phyloP scores from a whole-genome alignment of 2,329 filamentous ascomycete genomes.

The Ophiostoma angusticollis region DNA sequence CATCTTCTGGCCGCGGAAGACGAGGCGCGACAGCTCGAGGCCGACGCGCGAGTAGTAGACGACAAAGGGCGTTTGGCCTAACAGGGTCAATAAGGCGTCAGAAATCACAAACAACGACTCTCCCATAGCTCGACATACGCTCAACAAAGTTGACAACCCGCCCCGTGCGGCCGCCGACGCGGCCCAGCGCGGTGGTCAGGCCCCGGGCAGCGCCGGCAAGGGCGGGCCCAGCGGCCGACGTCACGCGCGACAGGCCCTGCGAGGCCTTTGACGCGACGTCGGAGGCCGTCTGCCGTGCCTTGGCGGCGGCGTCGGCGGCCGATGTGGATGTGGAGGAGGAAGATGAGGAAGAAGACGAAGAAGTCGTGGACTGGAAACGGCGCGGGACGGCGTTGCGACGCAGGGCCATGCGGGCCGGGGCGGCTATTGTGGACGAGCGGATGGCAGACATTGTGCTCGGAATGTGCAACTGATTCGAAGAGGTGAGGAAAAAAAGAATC shows the following conservation, averaged over 20 bases:
- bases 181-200: slow-evolving; percentile 52
- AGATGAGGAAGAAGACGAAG: slow-evolving; percentile 28
- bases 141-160: slow-evolving; percentile 67
- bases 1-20: slow-evolving; percentile 85
- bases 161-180: slow-evolving; percentile 74
- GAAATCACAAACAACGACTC: too few relatives aligned
- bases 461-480: too few relatives aligned
- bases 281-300: slow-evolving; percentile 28
- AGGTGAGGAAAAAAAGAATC: neutral
- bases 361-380: slow-evolving; percentile 48
- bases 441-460: slow-evolving; percentile 9
- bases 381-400: slow-evolving; percentile 28
- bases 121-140: slow-evolving; percentile 71
- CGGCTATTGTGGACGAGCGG: slow-evolving; percentile 30
- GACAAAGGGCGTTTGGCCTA: slow-evolving; percentile 74
- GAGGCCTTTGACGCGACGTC: slow-evolving; percentile 52
- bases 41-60: slow-evolving; percentile 87
- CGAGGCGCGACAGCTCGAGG: slow-evolving; percentile 75
- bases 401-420: slow-evolving; percentile 15
- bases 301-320: slow-evolving; percentile 30
- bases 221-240: slow-evolving; percentile 66
- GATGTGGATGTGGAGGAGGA: slow-evolving; percentile 34
- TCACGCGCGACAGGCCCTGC: slow-evolving; percentile 71
- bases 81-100: neutral
- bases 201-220: slow-evolving; percentile 60